Conservation (phyloP, 2,329 filamentous ascomycete genomes). For the Dissoconium aciculare region DNA sequence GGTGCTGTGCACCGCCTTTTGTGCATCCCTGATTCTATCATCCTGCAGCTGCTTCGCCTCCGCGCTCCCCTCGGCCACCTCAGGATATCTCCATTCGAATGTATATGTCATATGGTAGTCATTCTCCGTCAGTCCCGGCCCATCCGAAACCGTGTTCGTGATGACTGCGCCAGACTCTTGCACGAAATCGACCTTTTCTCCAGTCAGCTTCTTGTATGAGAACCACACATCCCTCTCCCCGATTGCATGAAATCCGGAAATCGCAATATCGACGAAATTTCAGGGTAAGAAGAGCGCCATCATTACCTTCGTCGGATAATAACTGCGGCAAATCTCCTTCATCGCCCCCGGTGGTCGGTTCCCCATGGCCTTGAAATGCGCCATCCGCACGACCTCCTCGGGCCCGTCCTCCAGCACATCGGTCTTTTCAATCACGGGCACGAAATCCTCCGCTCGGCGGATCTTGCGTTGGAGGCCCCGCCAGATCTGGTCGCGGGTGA, state of each 20-base stretch:
- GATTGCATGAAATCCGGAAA: not conserved
- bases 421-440: constrained; percentile 29
- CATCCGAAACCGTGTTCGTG: constrained; percentile 31
- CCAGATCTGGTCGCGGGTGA: constrained; percentile 28
- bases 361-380: constrained; percentile 26
- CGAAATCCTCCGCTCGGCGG: constrained; percentile 32
- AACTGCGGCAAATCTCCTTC: constrained; percentile 27
- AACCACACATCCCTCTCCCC: constrained; percentile 1
- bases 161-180: constrained; percentile 30
- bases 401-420: constrained; percentile 27
- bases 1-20: constrained; percentile 29
- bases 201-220: not conserved
- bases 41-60: constrained; percentile 21
- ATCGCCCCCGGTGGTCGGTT: constrained; percentile 18
- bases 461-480: constrained; percentile 33
- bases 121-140: constrained; percentile 19
- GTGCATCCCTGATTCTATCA: constrained; percentile 21
- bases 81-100: constrained; percentile 29
- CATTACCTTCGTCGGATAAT: constrained; percentile 28
- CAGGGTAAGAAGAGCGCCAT: no score
- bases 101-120: constrained; percentile 33
- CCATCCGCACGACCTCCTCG: constrained; percentile 23
- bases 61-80: constrained; percentile 24
- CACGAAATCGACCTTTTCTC: constrained; percentile 31
- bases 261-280: not conserved